Evolutionary conservation across 2,329 filamentous ascomycete species (phyloP), one percentile per base, ranked within the genome.

Genomic region (Geoglossum cookeanum): DNA sequence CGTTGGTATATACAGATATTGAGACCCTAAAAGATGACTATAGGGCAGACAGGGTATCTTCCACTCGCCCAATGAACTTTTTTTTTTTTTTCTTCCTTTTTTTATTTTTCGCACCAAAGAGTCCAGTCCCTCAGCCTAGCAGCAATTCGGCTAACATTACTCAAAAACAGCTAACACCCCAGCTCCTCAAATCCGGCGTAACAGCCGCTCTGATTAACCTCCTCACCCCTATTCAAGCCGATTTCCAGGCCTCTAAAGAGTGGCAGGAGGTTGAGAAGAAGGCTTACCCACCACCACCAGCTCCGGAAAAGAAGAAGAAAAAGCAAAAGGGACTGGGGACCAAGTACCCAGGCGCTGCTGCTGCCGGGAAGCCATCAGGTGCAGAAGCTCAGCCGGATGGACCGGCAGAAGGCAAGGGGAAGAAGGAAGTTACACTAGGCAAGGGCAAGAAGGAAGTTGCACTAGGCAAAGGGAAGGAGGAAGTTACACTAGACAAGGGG

Each of bases 121-220:
- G 42, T 35, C 13, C 33, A 22, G 22, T 35, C 33, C 33, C 30
- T 17, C 11, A 22, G n/a, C n/a, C 1, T 22, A 17, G 15, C 9
- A n/a, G 22, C 22, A 22, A 22, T 37, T 37, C 17, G 13, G 11
- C 49, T 53, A 35, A 53, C 32, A n/a, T 17, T 37, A 4, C 7
- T n/a, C 57, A 33, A 61, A 83, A 42, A 42, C 39, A 42, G 77
- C 78, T 95, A 60, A 88, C 85, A 1, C 92, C 92, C 0, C 90
- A 96, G 73, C 72, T 85, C 11, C 75, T 97, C 56, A 97, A 98
- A 74, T 78, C 83, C n/a, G 88, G 87, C 9, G 81, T 94, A 4
- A 78, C 85, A 4, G 77, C 80, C 56, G 87, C 81, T 8, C 77
- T 98, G 22, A 81, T 80, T 62, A 75, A 78, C 44, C 77, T 97